These are phyloP conservation scores for Chalciporus chontae DNA, from an alignment of 768 basidiomycete species.

Conservation along the genomic window DNA sequence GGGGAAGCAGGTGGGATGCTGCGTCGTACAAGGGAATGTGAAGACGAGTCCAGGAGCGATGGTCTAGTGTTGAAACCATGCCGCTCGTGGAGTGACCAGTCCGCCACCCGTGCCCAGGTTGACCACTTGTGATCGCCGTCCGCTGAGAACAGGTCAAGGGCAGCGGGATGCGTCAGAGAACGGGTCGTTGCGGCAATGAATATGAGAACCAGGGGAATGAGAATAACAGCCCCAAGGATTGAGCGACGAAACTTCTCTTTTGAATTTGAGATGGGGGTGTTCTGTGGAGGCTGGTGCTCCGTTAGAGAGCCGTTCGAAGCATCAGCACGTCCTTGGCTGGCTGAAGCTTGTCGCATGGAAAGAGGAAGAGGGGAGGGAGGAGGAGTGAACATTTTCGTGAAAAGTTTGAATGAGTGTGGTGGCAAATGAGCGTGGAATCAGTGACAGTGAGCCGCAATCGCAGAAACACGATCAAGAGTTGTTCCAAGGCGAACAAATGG, in stretches of 20 bases:
- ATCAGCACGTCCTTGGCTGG: neutral
- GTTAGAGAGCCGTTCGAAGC: slow-evolving; percentile 5
- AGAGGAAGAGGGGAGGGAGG: slow-evolving; percentile 39
- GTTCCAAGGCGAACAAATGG: neutral
- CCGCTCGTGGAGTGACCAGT: slow-evolving; percentile 43
- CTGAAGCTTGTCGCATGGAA: slow-evolving; percentile 7
- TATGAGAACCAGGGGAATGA: slow-evolving; percentile 55
- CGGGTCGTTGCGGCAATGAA: slow-evolving; percentile 51
- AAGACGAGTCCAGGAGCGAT: slow-evolving; percentile 10
- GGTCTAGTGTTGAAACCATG: slow-evolving; percentile 23
- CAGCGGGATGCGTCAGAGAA: slow-evolving; percentile 46
- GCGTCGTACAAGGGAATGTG: neutral
- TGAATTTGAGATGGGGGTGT: slow-evolving; percentile 12
- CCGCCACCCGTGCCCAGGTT: slow-evolving; percentile 24
- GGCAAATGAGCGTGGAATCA: slow-evolving; percentile 28
- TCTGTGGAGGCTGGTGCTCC: neutral
- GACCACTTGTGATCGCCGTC: slow-evolving; percentile 29
- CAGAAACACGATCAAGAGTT: slow-evolving; percentile 5
- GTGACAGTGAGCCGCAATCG: slow-evolving; percentile 13
- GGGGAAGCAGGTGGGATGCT: slow-evolving; percentile 17
- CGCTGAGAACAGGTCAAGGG: slow-evolving; percentile 40
- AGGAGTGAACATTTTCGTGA: slow-evolving; percentile 38
- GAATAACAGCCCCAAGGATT: slow-evolving; percentile 47
- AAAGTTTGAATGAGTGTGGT: slow-evolving; percentile 24
- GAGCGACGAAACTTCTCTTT: slow-evolving; percentile 37